Evolutionary conservation across 2,329 filamentous ascomycete species (phyloP), one percentile per base, ranked within the genome.

Genomic region (Diatrype stigma): DNA sequence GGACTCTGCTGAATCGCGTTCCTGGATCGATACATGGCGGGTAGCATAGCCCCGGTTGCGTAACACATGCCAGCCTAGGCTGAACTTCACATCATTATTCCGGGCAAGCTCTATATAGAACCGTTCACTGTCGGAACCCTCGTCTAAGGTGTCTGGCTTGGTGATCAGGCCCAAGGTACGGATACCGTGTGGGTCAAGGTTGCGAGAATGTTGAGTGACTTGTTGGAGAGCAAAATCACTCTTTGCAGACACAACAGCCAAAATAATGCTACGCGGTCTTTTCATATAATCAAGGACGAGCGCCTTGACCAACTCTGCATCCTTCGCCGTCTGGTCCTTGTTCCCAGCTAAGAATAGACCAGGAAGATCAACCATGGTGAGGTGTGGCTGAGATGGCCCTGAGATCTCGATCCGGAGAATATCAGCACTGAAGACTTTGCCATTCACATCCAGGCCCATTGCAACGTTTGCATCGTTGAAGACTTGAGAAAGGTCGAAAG

Each of bases 281-380:
- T 63, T 59, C 69, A 87, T 82, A 62, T 87, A 87, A 0, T 63
- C 64, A 1, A 72, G 56, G 0, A 82, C 76, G 23, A 84, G 63
- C 0, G 69, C 55, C 10, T 67, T 53, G 14, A 84, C 74, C 2
- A 73, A 55, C 2, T 69, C 59, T 1, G 71, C 68, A 42, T 77
- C 76, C 2, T 64, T 59, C 3, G 64, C 64, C 0, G 72, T 71
- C 54, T 80, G 73, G 1, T 72, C 63, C 32, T 71, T 70, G 34
- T 68, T 74, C 8, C 71, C 65, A 0, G 71, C 68, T 16, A 73
- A 67, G 51, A 81, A 77, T 11, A 85, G 62, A 2, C 81, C 80
- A 0, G 80, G 81, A 1, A 84, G 68, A 59, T 84, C 80, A 2
- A 84, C 79, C 30, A 84, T 67, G 0, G 80, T 84, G 16, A 84